Evolutionary conservation across 2,329 filamentous ascomycete genomes (phyloP), one percentile per base, ranked within the genome.

Genomic region (Septoria linicola): DNA sequence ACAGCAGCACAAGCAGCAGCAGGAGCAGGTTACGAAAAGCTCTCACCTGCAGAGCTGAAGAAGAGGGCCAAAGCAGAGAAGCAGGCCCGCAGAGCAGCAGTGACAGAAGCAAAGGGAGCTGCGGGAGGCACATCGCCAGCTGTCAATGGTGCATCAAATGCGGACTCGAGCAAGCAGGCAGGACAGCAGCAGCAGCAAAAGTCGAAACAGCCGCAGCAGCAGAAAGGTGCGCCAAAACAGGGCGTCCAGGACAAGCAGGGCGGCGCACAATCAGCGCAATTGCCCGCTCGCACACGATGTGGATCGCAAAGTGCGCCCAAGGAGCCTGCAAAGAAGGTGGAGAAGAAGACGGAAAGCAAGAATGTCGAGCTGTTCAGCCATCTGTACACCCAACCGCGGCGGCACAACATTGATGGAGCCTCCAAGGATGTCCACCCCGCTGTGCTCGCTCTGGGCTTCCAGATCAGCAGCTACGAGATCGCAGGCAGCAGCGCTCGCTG

Each of bases 1-100:
- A 14, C 32, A 19, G 34, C 17, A 23, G 19, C 36, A 21, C 10
- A 16, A 39, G 36, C 36, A 19, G 34, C 16, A 19, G 17, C 23
- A 43, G n/a, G n/a, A 19, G 17, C 23, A 21, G 41, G 31, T 30
- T 66, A 70, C 39, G 63, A 68, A 62, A 87, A 88, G 68, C 74
- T 88, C 25, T 83, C 87, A 1, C 80, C 80, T 30, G 89, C 89
- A 16, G 87, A 95, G 70, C 68, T 95, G 65, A 97, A 97, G 73
- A 92, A 91, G 64, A 84, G 83, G 68, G 86, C 87, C 55, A 92
- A 96, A 70, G 91, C 89, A 25, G 92, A 96, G 69, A 97, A 96
- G 74, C 87, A 88, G 45, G 90, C 90, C 40, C 80, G 89, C 55
- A 81, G 92, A 73, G 89, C 87, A 41, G 66, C 66, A 42, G 60